Base-by-base conservation (phyloP, 352 stramenopile genomes). In the Pythium utonaiense region DNA sequence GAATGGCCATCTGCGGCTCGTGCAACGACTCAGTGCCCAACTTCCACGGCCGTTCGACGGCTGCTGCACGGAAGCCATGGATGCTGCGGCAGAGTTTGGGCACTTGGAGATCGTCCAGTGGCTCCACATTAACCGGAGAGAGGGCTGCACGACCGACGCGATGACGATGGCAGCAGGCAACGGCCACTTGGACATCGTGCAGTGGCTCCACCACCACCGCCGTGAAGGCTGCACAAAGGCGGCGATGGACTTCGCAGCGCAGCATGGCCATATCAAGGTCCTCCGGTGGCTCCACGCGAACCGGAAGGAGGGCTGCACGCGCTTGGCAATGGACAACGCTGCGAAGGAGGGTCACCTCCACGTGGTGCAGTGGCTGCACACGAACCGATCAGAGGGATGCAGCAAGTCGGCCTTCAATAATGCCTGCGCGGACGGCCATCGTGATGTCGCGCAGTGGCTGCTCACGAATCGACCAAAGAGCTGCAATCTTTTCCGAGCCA, bases 391-490 rank as follows among this genome's bases (percentile, higher is more conserved):
- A 0, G 85, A 92, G 70, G 79, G 80, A 16, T 91, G 85, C 62
- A 88, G 71, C n/a, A 73, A 74, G 48, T 89, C 79, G 31, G 85
- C 83, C 9, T 60, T 94, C 17, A 57, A 78, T 9, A 90, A 89
- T 56, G 85, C 82, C 6, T 73, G 83, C 14, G 67, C 76, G 42
- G 64, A 73, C 3, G 74, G 76, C 24, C 80, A 91, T 36, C 62
- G 71, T 9, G 45, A 87, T 3, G 59, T 91, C 9, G 73, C 78
- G n/a, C 57, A 67, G 59, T 94, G 77, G 75, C 60, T 94, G 10
- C 70, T 77, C 14, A 30, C 34, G 9, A 66, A 88, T 57, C 67
- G 71, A 27, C 77, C 67, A 50, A 62, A 55, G n/a, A 53, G 71
- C 19, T 89, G 77, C 53, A 40, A 65, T 3, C 61, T 78, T 38